Base-by-base conservation (phyloP, 176 grass and related monocot genomes). In the Hordeum marinum region DNA sequence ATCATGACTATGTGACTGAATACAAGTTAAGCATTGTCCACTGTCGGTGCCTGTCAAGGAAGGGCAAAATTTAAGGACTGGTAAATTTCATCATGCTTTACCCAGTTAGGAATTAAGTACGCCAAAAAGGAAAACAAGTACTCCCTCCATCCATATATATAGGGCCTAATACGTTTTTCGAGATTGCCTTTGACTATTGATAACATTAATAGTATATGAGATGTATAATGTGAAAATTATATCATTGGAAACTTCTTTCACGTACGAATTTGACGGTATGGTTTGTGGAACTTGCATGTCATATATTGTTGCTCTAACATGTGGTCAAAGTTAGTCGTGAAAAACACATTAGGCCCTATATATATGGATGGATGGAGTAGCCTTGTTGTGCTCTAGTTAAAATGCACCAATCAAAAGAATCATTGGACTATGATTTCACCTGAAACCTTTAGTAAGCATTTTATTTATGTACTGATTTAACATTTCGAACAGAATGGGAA, bases 11-110 rank as follows among this genome's bases (percentile, higher is more conserved):
- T 34, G 7, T 65, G 42, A 21, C 65, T 87, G 48, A 17, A 73
- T 68, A 83, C 11, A 83, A 50, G 39, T 87, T 87, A 90, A 75
- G 34, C 80, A 26, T 80, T 80, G 9, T 67, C 89, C 29, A 36
- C 61, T 69, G 57, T 83, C 18, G 68, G 61, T 50, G 67, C 26
- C 89, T 90, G 48, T 76, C 59, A 8, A 83, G 40, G 80, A 68
- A 45, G 46, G 46, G 27, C 0, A 68, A 59, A 75, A 75, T n/a
- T 10, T 64, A 76, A 52, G 45, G 42, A 76, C 20, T 52, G 3
- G 68, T 55, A 69, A 77, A 42, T 55, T 63, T 81, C 29, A 5
- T 8, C 59, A 75, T 67, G 23, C n/a, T 80, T 80, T 62, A 83
- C 26, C 11, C 40, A 72, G 9, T 26, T 63, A 40, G n/a, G 40